Evolutionary conservation across 495 filamentous ascomycete genomes (phyloP).

Genomic region (Gamarada debralockiae): DNA sequence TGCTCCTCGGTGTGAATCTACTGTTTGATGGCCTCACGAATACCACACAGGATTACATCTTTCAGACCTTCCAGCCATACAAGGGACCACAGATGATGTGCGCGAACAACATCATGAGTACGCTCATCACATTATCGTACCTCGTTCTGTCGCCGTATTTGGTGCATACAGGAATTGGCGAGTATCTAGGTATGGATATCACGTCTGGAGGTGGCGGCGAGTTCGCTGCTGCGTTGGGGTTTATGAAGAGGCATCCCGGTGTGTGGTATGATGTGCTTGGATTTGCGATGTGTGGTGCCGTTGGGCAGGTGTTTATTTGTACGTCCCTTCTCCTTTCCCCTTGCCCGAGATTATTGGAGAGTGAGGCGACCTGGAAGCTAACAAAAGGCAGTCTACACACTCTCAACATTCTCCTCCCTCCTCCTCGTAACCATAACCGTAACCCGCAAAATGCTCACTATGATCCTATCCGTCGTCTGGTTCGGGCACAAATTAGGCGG

Average conservation of each 20-base stretch:
- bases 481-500: constrained; percentile 82
- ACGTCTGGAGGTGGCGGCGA: constrained; percentile 57
- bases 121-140: constrained; percentile 67
- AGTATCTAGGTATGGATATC: constrained; percentile 63
- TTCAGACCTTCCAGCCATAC: constrained; percentile 70
- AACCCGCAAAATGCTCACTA: constrained; percentile 97
- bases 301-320: constrained; percentile 97
- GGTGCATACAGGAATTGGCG: constrained; percentile 57
- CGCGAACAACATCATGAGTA: constrained; percentile 87
- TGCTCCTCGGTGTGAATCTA: constrained; percentile 86
- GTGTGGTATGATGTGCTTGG: constrained; percentile 82
- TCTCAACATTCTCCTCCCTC: constrained; percentile 85
- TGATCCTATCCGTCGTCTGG: constrained; percentile 92
- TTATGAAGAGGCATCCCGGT: constrained; percentile 70
- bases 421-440: constrained; percentile 95
- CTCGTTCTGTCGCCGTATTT: constrained; percentile 76
- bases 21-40: constrained; percentile 96
- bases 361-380: no score
- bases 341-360: not conserved
- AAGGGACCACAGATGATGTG: constrained; percentile 99
- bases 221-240: constrained; percentile 71
- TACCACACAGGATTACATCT: constrained; percentile 94
- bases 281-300: constrained; percentile 87
- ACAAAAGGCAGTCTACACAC: constrained; percentile 67
- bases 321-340: constrained; percentile 26